These are phyloP conservation scores for Cyclotella choctawhatcheeana DNA, from an alignment of 108 stramenopile genomes.

Conservation along the genomic window DNA sequence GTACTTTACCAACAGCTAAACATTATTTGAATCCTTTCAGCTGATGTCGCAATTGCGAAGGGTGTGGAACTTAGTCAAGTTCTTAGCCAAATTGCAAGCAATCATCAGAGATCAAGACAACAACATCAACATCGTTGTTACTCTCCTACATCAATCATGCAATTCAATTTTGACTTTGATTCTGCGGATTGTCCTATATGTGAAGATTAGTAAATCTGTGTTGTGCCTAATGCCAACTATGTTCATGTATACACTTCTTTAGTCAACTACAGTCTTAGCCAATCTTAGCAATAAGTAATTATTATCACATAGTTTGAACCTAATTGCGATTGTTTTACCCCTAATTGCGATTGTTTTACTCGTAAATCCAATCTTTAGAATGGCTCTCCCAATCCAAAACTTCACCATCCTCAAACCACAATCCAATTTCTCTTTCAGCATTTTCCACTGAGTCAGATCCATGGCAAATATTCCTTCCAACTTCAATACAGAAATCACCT, in stretches of 20 bases:
- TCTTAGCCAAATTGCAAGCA: conserved; percentile 15
- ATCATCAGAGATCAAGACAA: conserved; percentile 7
- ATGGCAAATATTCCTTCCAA: conserved; percentile 90
- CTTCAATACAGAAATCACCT: conserved; percentile 88
- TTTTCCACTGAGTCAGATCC: conserved; percentile 93
- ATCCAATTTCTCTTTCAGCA: conserved; percentile 91
- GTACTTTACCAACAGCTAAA: not conserved
- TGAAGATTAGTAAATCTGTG: not conserved
- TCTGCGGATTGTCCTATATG: not conserved
- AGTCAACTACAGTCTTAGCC: not conserved
- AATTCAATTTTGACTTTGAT: conserved; percentile 29
- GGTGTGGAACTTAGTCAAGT: conserved; percentile 26
- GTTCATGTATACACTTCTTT: not conserved
- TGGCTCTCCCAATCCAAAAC: conserved; percentile 77
- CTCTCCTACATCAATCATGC: conserved; percentile 37
- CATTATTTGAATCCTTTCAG: not conserved
- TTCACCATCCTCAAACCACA: conserved; percentile 93
- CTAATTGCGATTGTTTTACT: conserved; percentile 70
- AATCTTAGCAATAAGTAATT: not conserved
- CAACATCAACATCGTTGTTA: conserved; percentile 27
- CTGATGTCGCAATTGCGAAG: conserved; percentile 38
- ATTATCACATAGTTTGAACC: not conserved
- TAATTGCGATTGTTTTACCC: not conserved
- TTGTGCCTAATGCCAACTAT: not conserved
- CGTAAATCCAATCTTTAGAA: conserved; percentile 87